These are phyloP conservation scores for Triangularia verruculosa DNA, from an alignment of 2,329 filamentous ascomycete genomes.

Conservation along the genomic window DNA sequence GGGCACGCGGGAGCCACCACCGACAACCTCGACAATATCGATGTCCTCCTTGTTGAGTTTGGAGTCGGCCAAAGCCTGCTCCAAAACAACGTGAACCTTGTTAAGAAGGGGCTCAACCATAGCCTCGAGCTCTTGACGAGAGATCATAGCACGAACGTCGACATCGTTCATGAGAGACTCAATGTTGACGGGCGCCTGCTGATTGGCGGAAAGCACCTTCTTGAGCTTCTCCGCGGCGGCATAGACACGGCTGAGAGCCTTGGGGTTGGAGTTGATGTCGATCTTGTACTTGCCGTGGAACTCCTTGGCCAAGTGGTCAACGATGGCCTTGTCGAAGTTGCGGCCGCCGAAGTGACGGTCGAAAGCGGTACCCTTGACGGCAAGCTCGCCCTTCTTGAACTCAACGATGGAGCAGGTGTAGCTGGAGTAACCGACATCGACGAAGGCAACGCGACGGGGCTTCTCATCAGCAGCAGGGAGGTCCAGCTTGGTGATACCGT, in stretches of 20 bases:
- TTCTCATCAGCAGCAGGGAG: constrained; percentile 86
- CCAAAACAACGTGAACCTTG: constrained; percentile 69
- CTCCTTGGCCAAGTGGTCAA: constrained; percentile 91
- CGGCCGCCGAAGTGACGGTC: constrained; percentile 97
- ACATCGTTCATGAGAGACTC: constrained; percentile 98
- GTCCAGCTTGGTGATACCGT: constrained; percentile 96
- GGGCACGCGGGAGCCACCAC: constrained; percentile 91
- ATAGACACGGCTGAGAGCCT: constrained; percentile 82
- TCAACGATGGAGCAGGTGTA: constrained; percentile 93
- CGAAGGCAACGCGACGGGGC: constrained; percentile 82
- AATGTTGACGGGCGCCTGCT: constrained; percentile 88
- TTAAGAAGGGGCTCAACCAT: constrained; percentile 81
- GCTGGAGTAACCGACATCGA: constrained; percentile 96
- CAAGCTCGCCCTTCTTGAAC: constrained; percentile 94
- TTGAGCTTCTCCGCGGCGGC: constrained; percentile 95
- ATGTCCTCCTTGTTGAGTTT: constrained; percentile 91
- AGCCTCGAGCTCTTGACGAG: constrained; percentile 89
- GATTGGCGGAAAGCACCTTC: constrained; percentile 96
- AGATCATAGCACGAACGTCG: constrained; percentile 84
- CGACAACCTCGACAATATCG: constrained; percentile 88
- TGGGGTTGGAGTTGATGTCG: constrained; percentile 85
- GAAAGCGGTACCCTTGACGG: constrained; percentile 87
- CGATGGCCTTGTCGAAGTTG: constrained; percentile 91
- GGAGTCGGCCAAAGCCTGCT: constrained; percentile 91
- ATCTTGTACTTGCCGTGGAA: constrained; percentile 99